Evolutionary conservation across 139 green algal species (phyloP).

Genomic region (Chlamydomonas schloesseri): DNA sequence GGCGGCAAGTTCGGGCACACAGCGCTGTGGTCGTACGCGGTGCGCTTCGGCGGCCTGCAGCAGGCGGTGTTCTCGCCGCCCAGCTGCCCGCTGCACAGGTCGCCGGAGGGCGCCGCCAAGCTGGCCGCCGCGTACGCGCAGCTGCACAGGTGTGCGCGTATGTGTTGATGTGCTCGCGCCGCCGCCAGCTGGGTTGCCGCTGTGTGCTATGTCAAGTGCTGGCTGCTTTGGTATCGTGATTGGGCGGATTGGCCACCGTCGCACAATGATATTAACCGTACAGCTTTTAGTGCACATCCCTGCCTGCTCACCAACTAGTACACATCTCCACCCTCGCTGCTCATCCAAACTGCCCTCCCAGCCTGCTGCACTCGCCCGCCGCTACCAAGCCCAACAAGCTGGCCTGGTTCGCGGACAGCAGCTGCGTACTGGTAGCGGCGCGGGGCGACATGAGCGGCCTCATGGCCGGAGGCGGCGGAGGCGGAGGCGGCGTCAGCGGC

Average conservation of each 20-base stretch:
- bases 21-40: slow-evolving; percentile 69
- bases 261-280: too few relatives aligned
- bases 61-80: slow-evolving; percentile 42
- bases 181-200: too few relatives aligned
- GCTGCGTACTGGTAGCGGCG: slow-evolving; percentile 26
- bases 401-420: slow-evolving; percentile 41
- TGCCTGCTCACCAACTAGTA: too few relatives aligned
- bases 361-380: slow-evolving; percentile 40
- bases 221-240: too few relatives aligned
- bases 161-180: too few relatives aligned
- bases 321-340: too few relatives aligned
- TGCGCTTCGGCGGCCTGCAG: slow-evolving; percentile 25
- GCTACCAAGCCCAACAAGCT: slow-evolving; percentile 47
- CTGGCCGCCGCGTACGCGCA: slow-evolving; percentile 34
- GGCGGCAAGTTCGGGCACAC: slow-evolving; percentile 63
- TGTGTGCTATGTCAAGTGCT: too few relatives aligned
- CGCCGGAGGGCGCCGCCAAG: background rate
- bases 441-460: background rate
- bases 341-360: too few relatives aligned
- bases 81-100: slow-evolving; percentile 10
- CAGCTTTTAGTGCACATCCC: too few relatives aligned
- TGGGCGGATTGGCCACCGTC: too few relatives aligned
- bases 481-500: too few relatives aligned
- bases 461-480: too few relatives aligned
- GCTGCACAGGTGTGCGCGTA: slow-evolving; percentile 12